A percentile compares a stretch with the other conserved stretches of the same genome.
Conservation (phyloP, 371 early-diverging fungal genomes). For the Lichtheimia corymbifera region DNA sequence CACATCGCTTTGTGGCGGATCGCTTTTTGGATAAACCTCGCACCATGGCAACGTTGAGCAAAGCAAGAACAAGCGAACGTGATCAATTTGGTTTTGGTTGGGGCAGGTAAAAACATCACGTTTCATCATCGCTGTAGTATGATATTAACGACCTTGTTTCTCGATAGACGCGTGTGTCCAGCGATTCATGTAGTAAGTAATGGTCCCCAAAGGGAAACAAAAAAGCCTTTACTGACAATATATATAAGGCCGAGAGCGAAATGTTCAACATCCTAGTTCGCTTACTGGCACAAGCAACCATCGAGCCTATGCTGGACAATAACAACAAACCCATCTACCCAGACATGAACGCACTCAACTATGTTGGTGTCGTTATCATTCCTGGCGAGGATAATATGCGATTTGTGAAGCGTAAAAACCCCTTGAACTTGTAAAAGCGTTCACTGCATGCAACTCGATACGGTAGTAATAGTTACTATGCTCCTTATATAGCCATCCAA, state of each 20-base stretch:
- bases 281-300: neutral
- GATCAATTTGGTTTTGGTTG: conserved; percentile 15
- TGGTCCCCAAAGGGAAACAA: too few relatives aligned
- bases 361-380: neutral
- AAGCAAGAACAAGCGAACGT: conserved; percentile 6
- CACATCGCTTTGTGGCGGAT: conserved; percentile 7
- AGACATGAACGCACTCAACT: neutral
- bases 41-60: conserved; percentile 6
- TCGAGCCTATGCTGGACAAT: neutral
- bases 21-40: conserved; percentile 16
- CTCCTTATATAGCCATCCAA: too few relatives aligned
- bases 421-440: neutral
- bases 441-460: too few relatives aligned
- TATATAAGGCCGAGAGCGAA: neutral
- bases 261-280: neutral
- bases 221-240: neutral
- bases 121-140: too few relatives aligned
- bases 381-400: neutral
- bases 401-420: neutral
- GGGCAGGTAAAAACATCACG: conserved; percentile 8
- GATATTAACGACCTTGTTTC: too few relatives aligned
- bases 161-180: neutral
- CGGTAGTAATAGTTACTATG: too few relatives aligned
- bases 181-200: neutral
- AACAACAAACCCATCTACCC: neutral